Conservation (phyloP, 2,329 filamentous ascomycete species). For the Aspergillus puulaauensis region DNA sequence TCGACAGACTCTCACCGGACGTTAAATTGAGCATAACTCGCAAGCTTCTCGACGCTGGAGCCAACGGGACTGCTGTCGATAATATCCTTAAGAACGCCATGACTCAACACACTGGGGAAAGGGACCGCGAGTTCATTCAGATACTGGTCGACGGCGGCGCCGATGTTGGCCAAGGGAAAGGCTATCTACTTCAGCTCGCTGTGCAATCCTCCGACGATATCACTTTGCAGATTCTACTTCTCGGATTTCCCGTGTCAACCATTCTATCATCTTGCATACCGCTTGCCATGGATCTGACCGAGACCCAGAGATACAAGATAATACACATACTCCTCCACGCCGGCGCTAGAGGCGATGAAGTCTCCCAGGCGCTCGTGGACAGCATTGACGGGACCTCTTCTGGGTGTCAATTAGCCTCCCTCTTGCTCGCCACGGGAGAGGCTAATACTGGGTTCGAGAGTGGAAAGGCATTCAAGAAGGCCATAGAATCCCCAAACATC, state of each 20-base stretch:
- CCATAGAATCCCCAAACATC: not conserved
- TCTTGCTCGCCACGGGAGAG: conserved; percentile 2
- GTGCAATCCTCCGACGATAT: not conserved
- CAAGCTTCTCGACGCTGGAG: conserved; percentile 6
- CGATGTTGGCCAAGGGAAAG: conserved; percentile 4
- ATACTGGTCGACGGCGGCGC: conserved; percentile 3
- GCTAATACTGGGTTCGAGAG: conserved; percentile 2
- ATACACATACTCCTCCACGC: conserved; percentile 4
- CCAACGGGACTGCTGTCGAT: conserved; percentile 1
- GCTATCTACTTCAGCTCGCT: not conserved
- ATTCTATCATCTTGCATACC: conserved; percentile 2
- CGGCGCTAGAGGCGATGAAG: conserved; percentile 4
- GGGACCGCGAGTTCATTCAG: conserved; percentile 3
- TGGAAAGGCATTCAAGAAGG: conserved; percentile 4
- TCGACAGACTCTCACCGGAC: not conserved
- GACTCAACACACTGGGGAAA: not conserved
- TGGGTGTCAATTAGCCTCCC: not conserved
- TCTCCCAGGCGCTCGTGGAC: conserved; percentile 6
- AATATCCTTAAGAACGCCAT: not conserved
- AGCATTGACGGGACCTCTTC: conserved; percentile 2
- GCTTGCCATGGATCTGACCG: not conserved
- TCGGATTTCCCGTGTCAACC: conserved; percentile 2
- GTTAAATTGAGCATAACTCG: not conserved
- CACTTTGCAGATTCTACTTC: conserved; percentile 2
- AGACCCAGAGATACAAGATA: not conserved